A percentile compares a stretch with the other conserved stretches of the same genome.
These are phyloP conservation scores for Penicillium soppii DNA, from an alignment of 495 filamentous ascomycete species.

Conservation along the genomic window DNA sequence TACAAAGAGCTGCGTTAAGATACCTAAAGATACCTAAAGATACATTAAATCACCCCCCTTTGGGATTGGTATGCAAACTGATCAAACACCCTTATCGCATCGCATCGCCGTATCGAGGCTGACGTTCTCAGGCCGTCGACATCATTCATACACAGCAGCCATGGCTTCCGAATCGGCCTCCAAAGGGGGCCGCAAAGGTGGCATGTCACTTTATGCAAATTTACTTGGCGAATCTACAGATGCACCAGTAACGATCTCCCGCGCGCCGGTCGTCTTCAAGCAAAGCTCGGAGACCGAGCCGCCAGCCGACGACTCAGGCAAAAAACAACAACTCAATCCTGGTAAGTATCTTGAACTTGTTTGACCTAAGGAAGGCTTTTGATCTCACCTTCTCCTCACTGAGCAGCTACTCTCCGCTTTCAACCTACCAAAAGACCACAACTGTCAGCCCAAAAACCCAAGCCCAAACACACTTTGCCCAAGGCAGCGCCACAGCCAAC, in stretches of 20 bases:
- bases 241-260: slow-evolving; percentile 65
- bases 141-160: neutral
- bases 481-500: slow-evolving; percentile 35
- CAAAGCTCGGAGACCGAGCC: slow-evolving; percentile 48
- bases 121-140: slow-evolving; percentile 1
- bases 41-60: too few relatives aligned
- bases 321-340: slow-evolving; percentile 71
- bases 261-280: slow-evolving; percentile 77
- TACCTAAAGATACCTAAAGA: too few relatives aligned
- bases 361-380: slow-evolving; percentile 26
- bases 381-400: slow-evolving; percentile 49
- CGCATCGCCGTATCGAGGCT: neutral
- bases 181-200: slow-evolving; percentile 26
- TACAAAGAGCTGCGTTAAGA: too few relatives aligned
- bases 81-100: slow-evolving; percentile 1
- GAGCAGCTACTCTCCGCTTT: slow-evolving; percentile 74
- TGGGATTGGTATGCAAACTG: neutral
- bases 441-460: slow-evolving; percentile 64
- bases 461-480: slow-evolving; percentile 52
- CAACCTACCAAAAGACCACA: slow-evolving; percentile 84
- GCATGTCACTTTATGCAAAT: slow-evolving; percentile 63
- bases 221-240: slow-evolving; percentile 56
- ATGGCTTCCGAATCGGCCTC: slow-evolving; percentile 41
- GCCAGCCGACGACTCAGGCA: slow-evolving; percentile 55
- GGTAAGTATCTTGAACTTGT: slow-evolving; percentile 53